Percentiles rank a stretch among this genome's conserved stretches.
phyloP scores from a whole-genome alignment of 768 basidiomycete genomes.

The Rubroboletus pulcherrimus region DNA sequence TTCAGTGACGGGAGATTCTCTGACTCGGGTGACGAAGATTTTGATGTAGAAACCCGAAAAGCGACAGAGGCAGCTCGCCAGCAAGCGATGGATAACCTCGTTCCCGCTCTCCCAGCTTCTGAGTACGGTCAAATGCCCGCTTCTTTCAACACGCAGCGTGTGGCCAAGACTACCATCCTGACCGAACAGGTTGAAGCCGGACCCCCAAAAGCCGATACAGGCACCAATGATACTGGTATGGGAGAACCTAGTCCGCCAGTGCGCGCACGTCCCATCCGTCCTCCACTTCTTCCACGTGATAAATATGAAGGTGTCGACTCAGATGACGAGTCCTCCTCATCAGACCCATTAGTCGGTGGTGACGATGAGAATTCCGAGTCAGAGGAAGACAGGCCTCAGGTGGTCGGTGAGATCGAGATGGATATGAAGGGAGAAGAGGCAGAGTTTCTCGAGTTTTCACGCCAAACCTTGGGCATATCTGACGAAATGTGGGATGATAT shows the following conservation, averaged over 20 bases:
- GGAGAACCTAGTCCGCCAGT: slow-evolving; percentile 14
- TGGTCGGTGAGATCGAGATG: slow-evolving; percentile 80
- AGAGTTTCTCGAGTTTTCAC: slow-evolving; percentile 93
- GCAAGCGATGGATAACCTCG: slow-evolving; percentile 73
- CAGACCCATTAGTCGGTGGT: slow-evolving; percentile 37
- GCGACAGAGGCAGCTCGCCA: slow-evolving; percentile 42
- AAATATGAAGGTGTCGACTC: slow-evolving; percentile 91
- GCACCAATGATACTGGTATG: slow-evolving; percentile 2
- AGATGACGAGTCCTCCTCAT: slow-evolving; percentile 80
- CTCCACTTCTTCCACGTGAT: slow-evolving; percentile 78
- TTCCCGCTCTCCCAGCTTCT: slow-evolving; percentile 69
- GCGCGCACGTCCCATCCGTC: slow-evolving; percentile 52
- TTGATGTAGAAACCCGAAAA: slow-evolving; percentile 30
- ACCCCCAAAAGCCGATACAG: slow-evolving; percentile 1
- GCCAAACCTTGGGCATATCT: slow-evolving; percentile 84
- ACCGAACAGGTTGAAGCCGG: slow-evolving; percentile 37
- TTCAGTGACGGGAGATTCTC: slow-evolving; percentile 41
- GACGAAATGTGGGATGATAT: slow-evolving; percentile 92
- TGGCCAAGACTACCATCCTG: slow-evolving; percentile 44
- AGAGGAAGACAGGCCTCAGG: slow-evolving; percentile 79
- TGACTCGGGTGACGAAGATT: slow-evolving; percentile 43
- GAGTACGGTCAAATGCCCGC: slow-evolving; percentile 91
- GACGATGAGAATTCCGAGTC: slow-evolving; percentile 53
- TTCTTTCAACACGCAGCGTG: slow-evolving; percentile 70
- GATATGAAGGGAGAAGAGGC: slow-evolving; percentile 93